Percentiles rank a stretch among this genome's conserved stretches.
Evolutionary conservation across 345 rosid genomes (phyloP).

Genomic region (Mercurialis annua): DNA sequence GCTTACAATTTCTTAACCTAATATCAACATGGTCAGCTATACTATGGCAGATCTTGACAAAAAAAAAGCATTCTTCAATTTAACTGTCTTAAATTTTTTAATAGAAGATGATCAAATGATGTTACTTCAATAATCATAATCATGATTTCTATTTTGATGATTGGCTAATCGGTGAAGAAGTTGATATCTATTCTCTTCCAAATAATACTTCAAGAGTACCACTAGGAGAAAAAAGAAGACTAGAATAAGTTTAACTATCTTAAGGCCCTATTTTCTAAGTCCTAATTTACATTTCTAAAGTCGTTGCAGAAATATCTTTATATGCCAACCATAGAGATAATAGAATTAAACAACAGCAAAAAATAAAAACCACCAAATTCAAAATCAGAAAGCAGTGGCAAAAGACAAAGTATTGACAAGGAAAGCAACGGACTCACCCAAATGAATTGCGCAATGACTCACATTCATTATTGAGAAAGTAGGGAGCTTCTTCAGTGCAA

Average conservation of each 20-base stretch:
- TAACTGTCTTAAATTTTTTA: neutral
- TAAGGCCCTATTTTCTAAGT: neutral
- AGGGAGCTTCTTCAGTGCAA: constrained; percentile 22
- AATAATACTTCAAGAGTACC: neutral
- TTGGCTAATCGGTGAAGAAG: neutral
- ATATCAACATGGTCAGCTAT: neutral
- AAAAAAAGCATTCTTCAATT: neutral
- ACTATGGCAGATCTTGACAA: neutral
- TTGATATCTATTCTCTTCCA: neutral
- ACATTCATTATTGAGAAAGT: constrained; percentile 22
- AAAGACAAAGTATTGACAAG: neutral
- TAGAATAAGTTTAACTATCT: neutral
- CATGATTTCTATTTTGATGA: neutral
- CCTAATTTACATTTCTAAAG: neutral
- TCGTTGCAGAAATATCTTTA: neutral
- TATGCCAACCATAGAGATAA: neutral
- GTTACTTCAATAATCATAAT: neutral
- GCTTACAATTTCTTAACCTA: neutral
- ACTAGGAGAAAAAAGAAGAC: neutral
- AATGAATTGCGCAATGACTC: constrained; percentile 22
- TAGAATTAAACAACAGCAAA: neutral
- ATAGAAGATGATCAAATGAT: neutral
- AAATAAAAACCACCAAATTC: neutral
- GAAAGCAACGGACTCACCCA: constrained; percentile 17
- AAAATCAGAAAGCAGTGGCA: neutral